phyloP scores from a whole-genome alignment of 306 rosid species.

The Vigna hirtella region DNA sequence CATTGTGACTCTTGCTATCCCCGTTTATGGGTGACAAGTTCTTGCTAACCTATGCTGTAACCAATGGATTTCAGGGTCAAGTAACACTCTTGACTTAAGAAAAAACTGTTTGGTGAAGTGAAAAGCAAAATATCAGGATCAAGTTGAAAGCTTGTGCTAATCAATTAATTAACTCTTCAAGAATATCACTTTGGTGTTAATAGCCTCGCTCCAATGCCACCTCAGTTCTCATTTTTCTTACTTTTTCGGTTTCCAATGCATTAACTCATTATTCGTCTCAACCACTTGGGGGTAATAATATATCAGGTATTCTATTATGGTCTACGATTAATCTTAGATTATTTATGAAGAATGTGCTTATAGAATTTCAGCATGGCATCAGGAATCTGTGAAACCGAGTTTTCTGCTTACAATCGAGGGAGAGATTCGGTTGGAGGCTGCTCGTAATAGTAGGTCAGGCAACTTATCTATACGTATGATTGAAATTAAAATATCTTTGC shows the following conservation, averaged over 20 bases:
- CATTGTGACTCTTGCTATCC: constrained; percentile 54
- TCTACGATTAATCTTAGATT: no score
- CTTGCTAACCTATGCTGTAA: constrained; percentile 58
- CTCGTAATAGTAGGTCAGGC: no score
- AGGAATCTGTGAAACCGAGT: background rate
- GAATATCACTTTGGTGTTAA: background rate
- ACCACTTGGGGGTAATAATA: background rate
- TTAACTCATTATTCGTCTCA: background rate
- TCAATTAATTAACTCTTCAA: background rate
- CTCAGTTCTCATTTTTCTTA: background rate
- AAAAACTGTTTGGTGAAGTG: background rate
- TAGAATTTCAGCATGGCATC: background rate
- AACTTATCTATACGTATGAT: background rate
- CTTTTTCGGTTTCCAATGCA: background rate
- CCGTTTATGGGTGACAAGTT: constrained; percentile 42
- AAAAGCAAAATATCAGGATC: background rate
- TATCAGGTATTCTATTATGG: background rate
- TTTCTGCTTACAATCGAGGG: background rate
- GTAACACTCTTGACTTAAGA: constrained; percentile 36
- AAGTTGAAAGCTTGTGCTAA: background rate
- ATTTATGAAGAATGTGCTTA: background rate
- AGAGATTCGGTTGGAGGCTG: no score
- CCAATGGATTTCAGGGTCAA: constrained; percentile 48
- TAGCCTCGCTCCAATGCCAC: background rate
- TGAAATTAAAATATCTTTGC: no score